These are phyloP conservation scores for Botrytis tulipae DNA, from an alignment of 2,329 filamentous ascomycete genomes.

Conservation along the genomic window DNA sequence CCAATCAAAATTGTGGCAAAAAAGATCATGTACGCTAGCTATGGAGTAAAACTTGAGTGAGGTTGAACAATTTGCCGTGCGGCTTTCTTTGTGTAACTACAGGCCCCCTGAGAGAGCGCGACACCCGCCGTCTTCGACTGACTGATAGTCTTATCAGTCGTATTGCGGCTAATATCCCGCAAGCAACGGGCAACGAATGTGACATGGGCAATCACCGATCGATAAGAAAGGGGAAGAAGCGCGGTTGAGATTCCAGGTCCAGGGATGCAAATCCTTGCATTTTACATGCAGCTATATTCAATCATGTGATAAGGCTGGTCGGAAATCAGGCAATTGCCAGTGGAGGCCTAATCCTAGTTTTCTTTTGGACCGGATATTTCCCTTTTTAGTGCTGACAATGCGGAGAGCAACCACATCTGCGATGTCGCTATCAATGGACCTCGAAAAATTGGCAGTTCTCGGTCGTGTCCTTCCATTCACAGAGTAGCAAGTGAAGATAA, in stretches of 20 bases:
- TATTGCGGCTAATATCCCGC: slow-evolving; percentile 16
- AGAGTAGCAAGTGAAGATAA: neutral
- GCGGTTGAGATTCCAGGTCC: slow-evolving; percentile 8
- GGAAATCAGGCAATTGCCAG: neutral
- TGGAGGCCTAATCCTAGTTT: slow-evolving; percentile 6
- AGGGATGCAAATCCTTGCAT: slow-evolving; percentile 22
- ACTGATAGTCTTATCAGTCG: slow-evolving; percentile 3
- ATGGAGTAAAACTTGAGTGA: slow-evolving; percentile 3
- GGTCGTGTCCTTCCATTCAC: neutral
- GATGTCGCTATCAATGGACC: neutral
- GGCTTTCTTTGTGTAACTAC: slow-evolving; percentile 17
- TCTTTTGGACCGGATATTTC: neutral
- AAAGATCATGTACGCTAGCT: neutral
- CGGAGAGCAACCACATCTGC: neutral
- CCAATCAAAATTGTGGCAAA: neutral
- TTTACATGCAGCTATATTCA: slow-evolving; percentile 21
- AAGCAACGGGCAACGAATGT: neutral
- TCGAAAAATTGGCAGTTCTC: neutral
- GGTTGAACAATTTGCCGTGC: slow-evolving; percentile 17
- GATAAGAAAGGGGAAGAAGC: slow-evolving; percentile 11
- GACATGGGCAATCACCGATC: neutral
- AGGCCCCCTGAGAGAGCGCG: slow-evolving; percentile 8
- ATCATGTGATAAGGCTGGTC: slow-evolving; percentile 26
- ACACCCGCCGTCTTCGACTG: neutral
- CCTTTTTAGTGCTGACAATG: neutral